These are phyloP conservation scores for Ascochyta viciae-villosae DNA, from an alignment of 2,329 filamentous ascomycete genomes.

Conservation along the genomic window DNA sequence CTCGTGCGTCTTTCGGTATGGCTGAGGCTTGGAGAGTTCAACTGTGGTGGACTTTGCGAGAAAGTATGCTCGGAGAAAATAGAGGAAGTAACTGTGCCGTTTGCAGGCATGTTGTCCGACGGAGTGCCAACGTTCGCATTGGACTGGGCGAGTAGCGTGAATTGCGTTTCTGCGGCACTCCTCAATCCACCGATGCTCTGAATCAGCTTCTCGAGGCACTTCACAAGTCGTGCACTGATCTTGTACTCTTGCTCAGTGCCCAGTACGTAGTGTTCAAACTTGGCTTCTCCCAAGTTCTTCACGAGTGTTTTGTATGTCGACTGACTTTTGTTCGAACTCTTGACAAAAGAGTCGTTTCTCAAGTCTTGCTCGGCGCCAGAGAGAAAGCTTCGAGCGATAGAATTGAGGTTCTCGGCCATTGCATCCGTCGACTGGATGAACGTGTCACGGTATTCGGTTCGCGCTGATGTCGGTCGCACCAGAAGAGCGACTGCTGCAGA, in stretches of 20 bases:
- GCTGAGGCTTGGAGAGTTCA: constrained; percentile 41
- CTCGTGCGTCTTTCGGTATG: constrained; percentile 42
- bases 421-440: constrained; percentile 77
- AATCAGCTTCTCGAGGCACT: constrained; percentile 82
- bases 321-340: constrained; percentile 69
- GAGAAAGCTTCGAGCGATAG: constrained; percentile 83
- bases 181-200: constrained; percentile 90
- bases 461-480: constrained; percentile 79
- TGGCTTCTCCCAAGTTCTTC: constrained; percentile 82
- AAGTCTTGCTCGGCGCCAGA: constrained; percentile 83
- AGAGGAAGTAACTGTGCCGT: constrained; percentile 33
- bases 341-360: constrained; percentile 68
- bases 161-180: constrained; percentile 89
- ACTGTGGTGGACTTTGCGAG: constrained; percentile 33
- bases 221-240: constrained; percentile 79
- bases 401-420: constrained; percentile 79
- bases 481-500: constrained; percentile 64
- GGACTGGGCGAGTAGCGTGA: constrained; percentile 77
- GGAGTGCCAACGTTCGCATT: constrained; percentile 29
- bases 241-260: constrained; percentile 81
- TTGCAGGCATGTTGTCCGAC: constrained; percentile 17
- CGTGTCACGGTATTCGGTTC: constrained; percentile 74
- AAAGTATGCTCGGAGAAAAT: constrained; percentile 33
- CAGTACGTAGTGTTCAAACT: constrained; percentile 84
- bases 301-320: constrained; percentile 73